These are phyloP conservation scores for Perkinsus olseni DNA, from an alignment of 169 alveolate genomes.

Conservation along the genomic window DNA sequence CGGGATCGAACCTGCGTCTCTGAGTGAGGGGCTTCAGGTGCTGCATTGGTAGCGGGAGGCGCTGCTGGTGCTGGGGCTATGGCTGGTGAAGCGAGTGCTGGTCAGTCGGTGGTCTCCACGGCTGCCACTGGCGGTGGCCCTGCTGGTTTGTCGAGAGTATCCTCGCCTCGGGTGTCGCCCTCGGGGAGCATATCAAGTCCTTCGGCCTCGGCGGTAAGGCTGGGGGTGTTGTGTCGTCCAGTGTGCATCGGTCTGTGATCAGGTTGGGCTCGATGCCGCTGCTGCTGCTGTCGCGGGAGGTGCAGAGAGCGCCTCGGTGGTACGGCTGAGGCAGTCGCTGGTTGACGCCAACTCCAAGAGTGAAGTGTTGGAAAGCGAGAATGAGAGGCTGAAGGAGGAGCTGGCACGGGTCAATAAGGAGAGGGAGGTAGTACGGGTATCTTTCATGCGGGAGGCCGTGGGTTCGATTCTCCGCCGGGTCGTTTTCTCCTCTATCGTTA, in stretches of 20 bases:
- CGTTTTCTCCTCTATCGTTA: background rate
- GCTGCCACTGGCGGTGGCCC: background rate
- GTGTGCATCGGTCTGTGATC: background rate
- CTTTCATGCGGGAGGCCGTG: background rate
- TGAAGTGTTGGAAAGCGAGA: background rate
- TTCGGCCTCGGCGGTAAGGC: background rate
- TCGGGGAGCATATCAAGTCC: background rate
- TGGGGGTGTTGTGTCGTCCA: background rate
- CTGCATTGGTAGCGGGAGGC: background rate
- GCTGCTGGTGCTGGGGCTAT: background rate
- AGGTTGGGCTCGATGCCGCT: background rate
- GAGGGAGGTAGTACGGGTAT: background rate
- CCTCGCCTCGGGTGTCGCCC: background rate
- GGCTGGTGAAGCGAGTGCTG: background rate
- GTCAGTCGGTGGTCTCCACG: too few relatives aligned
- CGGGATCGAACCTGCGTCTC: background rate
- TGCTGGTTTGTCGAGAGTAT: background rate
- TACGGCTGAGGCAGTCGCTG: background rate
- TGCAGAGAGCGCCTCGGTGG: background rate
- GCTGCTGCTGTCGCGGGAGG: background rate
- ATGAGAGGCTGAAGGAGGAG: background rate
- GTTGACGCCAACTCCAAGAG: background rate
- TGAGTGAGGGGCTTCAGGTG: background rate
- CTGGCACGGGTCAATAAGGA: background rate
- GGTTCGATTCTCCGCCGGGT: background rate